Percentiles rank a stretch among this genome's conserved stretches.
These are phyloP conservation scores for Beta vulgaris DNA, from an alignment of 148 eudicot genomes.

Conservation along the genomic window DNA sequence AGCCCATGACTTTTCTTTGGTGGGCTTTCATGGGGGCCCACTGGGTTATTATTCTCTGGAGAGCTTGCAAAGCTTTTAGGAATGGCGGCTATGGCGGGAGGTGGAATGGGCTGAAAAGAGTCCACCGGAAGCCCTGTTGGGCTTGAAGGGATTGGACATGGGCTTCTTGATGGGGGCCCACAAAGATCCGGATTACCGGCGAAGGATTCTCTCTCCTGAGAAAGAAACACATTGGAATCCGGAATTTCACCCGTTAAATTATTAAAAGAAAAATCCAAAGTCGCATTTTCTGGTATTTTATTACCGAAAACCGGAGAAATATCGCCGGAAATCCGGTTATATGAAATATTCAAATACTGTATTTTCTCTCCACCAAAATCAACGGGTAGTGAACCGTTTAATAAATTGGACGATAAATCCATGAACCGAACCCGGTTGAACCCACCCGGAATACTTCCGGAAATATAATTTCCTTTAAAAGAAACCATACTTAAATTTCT, in stretches of 20 bases:
- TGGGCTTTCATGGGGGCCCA: conserved; percentile 10
- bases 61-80: conserved; percentile 38
- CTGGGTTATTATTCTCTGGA: too few relatives aligned
- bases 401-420: conserved; percentile 68
- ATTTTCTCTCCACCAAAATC: conserved; percentile 48
- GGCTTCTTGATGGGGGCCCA: conserved; percentile 48
- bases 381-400: conserved; percentile 64
- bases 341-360: conserved; percentile 49
- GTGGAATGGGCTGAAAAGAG: conserved; percentile 31
- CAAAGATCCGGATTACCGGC: conserved; percentile 64
- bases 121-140: conserved; percentile 29
- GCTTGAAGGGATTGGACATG: conserved; percentile 47
- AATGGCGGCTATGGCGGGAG: conserved; percentile 81
- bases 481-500: conserved; percentile 48
- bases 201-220: conserved; percentile 45
- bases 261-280: conserved; percentile 69
- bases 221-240: conserved; percentile 37
- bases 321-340: conserved; percentile 61
- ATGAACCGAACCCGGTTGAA: conserved; percentile 41
- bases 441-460: conserved; percentile 54
- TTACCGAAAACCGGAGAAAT: conserved; percentile 56
- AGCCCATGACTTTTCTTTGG: conserved; percentile 8
- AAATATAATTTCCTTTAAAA: conserved; percentile 49
- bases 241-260: conserved; percentile 75
- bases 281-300: conserved; percentile 52